phyloP scores from a whole-genome alignment of 306 rosid species.

The Luffa aegyptiaca region DNA sequence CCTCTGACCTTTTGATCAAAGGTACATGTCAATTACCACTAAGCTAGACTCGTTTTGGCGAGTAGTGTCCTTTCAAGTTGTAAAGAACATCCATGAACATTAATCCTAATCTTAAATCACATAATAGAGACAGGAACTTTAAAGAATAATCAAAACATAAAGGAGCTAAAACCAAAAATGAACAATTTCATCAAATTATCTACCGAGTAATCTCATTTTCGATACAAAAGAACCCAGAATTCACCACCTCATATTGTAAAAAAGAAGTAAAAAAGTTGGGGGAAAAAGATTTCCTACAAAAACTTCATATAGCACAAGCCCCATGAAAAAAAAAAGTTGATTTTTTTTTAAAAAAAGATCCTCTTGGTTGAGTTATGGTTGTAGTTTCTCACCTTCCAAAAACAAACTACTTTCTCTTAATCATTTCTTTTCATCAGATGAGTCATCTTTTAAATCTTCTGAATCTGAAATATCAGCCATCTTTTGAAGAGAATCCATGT shows the following conservation, averaged over 20 bases:
- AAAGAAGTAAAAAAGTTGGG: not conserved
- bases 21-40: too few species aligned
- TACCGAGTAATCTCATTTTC: not conserved
- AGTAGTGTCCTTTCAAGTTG: too few species aligned
- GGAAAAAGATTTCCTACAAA: not conserved
- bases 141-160: not conserved
- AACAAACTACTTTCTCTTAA: not conserved
- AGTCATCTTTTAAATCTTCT: slow-evolving; percentile 32
- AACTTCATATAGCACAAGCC: not conserved
- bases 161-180: not conserved
- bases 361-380: not conserved
- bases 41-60: too few species aligned
- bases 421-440: slow-evolving; percentile 5
- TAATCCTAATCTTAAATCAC: too few species aligned
- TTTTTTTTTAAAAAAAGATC: not conserved
- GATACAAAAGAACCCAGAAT: not conserved
- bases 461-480: slow-evolving; percentile 66
- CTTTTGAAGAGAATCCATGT: slow-evolving; percentile 63
- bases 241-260: not conserved
- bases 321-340: not conserved
- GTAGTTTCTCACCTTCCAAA: not conserved
- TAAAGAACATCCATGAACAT: too few species aligned
- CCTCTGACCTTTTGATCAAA: too few species aligned
- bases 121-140: too few species aligned
- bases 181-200: not conserved